phyloP scores from a whole-genome alignment of 257 asterid species.

The Solanum ahanhuiri region DNA sequence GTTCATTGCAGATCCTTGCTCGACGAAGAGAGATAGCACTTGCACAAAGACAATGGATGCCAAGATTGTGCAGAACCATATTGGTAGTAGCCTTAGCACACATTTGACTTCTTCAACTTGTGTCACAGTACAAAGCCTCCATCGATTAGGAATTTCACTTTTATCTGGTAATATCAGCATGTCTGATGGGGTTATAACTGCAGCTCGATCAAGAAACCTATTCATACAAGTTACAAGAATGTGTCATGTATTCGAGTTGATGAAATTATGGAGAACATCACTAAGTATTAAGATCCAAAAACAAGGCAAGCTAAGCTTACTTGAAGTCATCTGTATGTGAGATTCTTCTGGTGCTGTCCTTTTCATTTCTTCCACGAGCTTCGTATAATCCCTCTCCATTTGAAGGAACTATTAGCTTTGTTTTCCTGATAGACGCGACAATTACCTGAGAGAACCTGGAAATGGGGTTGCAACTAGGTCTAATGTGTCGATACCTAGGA shows the following conservation, averaged over 20 bases:
- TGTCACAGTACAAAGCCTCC: conserved; percentile 64
- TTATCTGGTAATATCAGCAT: conserved; percentile 25
- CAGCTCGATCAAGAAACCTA: conserved; percentile 76
- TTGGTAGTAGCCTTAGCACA: conserved; percentile 57
- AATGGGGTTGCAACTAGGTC: conserved; percentile 58
- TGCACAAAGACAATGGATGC: conserved; percentile 66
- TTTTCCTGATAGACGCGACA: conserved; percentile 53
- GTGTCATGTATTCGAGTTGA: background rate
- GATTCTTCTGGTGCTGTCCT: conserved; percentile 33
- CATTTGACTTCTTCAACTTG: conserved; percentile 89
- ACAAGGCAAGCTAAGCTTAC: conserved; percentile 21
- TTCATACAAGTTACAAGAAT: background rate
- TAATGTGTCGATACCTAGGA: conserved; percentile 39
- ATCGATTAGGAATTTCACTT: conserved; percentile 46
- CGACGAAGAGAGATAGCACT: conserved; percentile 74
- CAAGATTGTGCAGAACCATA: conserved; percentile 75
- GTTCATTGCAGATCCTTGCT: conserved; percentile 81
- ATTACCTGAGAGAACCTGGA: conserved; percentile 60
- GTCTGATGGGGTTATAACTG: conserved; percentile 43
- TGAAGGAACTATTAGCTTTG: conserved; percentile 26
- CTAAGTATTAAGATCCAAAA: background rate
- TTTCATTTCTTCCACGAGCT: conserved; percentile 24
- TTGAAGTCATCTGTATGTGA: conserved; percentile 51
- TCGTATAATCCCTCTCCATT: conserved; percentile 51
- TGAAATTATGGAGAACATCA: background rate